Evolutionary conservation across 495 filamentous ascomycete species (phyloP), one percentile per base, ranked within the genome.

Genomic region (Choiromyces venosus): DNA sequence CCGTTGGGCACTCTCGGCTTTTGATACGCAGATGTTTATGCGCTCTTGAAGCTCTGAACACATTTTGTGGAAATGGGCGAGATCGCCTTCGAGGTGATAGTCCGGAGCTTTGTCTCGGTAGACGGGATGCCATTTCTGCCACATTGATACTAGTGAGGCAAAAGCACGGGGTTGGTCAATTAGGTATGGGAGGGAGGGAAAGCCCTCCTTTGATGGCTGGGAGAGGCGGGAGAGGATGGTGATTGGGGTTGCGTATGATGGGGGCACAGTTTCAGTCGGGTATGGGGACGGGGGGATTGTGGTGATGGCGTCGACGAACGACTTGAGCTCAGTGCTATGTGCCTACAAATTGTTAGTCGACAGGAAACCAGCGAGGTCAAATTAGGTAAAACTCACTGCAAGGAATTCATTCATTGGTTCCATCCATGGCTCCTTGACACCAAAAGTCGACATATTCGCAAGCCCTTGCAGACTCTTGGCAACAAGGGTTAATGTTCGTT

Each of bases 361-460:
- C 25, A 29, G 29, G 36, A 71, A 38, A 25, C 35, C 16, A 67
- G 66, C 18, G 25, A 21, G 6, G 38, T 68, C 16, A 42, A 66
- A 37, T 61, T 2, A 29, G 18, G 66, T 18, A 10, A 61, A 37
- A 70, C 74, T 66, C 67, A 78, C 76, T 14, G 79, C 77, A 71
- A 93, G 84, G 76, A 93, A 92, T 16, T 86, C 87, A 80, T 97
- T 99, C 96, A 98, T 98, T 6, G 92, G 93, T 82, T 96, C 96
- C 95, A 99, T 99, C 93, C 94, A 99, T 5, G 90, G 88, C 82
- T 98, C 95, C 82, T 98, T 98, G 79, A 90, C 91, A 71, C 95
- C 96, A 74, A 98, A 97, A 2, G 89, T 93, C 16, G 92, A 92
- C 84, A 97, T 89, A 80, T 97, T 98, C 29, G 94, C 95, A 52